A percentile compares a stretch with the other conserved stretches of the same genome.
Evolutionary conservation across 1,139 yeast genomes (phyloP).

Genomic region (Saccharomyces hybrid): DNA sequence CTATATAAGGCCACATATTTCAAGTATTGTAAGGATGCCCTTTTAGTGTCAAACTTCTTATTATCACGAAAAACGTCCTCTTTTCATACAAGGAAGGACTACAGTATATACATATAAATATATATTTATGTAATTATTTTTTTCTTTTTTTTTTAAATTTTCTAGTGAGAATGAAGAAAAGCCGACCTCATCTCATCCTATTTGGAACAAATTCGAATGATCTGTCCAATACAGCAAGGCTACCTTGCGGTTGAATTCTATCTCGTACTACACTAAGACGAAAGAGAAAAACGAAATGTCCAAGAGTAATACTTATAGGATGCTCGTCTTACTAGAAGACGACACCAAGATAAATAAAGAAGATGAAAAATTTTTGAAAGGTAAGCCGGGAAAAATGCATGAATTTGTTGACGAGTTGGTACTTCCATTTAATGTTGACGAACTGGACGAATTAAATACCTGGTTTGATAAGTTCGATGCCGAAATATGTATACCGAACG

Average conservation of each 20-base stretch:
- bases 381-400: constrained; percentile 20
- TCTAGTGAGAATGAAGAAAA: not conserved
- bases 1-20: not conserved
- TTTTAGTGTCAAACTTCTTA: not conserved
- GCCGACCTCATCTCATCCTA: not conserved
- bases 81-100: not conserved
- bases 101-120: not conserved
- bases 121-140: too few species aligned
- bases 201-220: not conserved
- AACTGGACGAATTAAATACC: constrained; percentile 49
- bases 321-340: constrained; percentile 24
- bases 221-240: not conserved
- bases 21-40: not conserved
- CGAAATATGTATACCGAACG: constrained; percentile 55
- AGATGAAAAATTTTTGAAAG: constrained; percentile 5
- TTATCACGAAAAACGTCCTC: not conserved
- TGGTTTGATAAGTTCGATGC: constrained; percentile 61
- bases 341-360: constrained; percentile 2
- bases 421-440: constrained; percentile 38
- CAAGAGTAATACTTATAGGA: constrained; percentile 15
- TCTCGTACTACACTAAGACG: not conserved
- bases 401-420: constrained; percentile 29
- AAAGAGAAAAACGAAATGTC: not conserved
- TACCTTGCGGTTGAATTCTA: not conserved
- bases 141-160: not conserved